These are phyloP conservation scores for Sarocladium strictum DNA, from an alignment of 2,329 filamentous ascomycete species.

Conservation along the genomic window DNA sequence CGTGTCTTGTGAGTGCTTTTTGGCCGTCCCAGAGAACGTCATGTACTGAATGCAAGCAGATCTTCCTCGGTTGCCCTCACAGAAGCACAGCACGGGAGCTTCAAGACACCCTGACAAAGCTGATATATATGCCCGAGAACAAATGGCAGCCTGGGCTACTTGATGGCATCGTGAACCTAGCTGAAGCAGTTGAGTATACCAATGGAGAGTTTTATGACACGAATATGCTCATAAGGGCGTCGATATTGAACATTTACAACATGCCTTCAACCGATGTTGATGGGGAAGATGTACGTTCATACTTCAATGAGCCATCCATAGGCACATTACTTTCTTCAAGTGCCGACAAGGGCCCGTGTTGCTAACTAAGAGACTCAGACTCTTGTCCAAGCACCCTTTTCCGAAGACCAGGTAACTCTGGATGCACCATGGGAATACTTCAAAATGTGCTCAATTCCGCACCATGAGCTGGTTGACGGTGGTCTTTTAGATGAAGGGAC, in stretches of 20 bases:
- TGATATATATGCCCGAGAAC: not conserved
- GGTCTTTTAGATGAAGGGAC: not conserved
- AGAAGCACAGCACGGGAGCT: not conserved
- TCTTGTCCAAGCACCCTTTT: not conserved
- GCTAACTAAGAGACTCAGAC: not conserved
- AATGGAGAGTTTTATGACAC: constrained; percentile 7
- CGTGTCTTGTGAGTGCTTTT: not conserved
- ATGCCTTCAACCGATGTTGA: not conserved
- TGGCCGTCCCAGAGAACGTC: not conserved
- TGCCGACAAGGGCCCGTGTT: no score
- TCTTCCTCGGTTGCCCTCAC: constrained; percentile 1
- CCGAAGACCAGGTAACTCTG: not conserved
- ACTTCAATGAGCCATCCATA: no score
- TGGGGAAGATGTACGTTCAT: not conserved
- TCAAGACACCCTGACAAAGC: not conserved
- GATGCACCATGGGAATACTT: constrained; percentile 2
- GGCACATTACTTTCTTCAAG: no score
- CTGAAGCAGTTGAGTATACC: not conserved
- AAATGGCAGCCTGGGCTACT: not conserved
- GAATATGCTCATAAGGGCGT: not conserved
- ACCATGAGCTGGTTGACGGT: not conserved
- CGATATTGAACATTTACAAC: not conserved
- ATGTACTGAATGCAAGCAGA: not conserved
- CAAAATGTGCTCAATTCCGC: not conserved
- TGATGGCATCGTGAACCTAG: not conserved